Evolutionary conservation across 2,329 filamentous ascomycete species (phyloP), one percentile per base, ranked within the genome.

Genomic region (Exophiala sp.): DNA sequence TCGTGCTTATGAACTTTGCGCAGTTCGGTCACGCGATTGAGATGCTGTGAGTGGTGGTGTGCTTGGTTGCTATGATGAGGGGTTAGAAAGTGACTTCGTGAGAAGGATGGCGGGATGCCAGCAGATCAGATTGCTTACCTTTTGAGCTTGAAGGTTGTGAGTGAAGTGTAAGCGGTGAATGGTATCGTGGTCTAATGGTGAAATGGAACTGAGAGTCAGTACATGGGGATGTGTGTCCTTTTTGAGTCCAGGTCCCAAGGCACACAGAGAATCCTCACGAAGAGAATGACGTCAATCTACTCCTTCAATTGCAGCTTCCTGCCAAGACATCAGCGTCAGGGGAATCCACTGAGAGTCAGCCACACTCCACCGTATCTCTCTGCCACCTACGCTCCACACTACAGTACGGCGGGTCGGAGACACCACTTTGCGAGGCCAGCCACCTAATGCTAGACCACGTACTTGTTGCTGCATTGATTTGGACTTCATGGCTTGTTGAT

Each of bases 1-100:
- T 11, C 19, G 27, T 30, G 35, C 19, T 7, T 6, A 22, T 9
- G 38, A 40, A 23, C n/a, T 18, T n/a, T 19, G n/a, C n/a, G 27
- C 19, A 24, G 45, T 40, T 11, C 34, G 45, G 16, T 48, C 45
- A 48, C 45, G 34, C 37, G 45, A 48, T 24, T 40, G 22, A 19
- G 21, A 18, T 37, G 11, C 11, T 32, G 24, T 7, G 29, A 32
- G 29, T 7, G 13, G 34, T 19, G 34, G 34, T 37, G 34, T 18
- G 34, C 18, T 37, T 18, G 34, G 13, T 37, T 19, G 40, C 14
- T 27, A 10, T 10, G 23, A 27, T 4, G n/a, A 27, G 11, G 23
- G 19, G 40, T 43, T 14, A 30, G 8, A 21, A 7, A 43, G 22
- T 13, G 23, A 5, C 3, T n/a, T 19, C 7, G 7, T 37, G 11